phyloP scores from a whole-genome alignment of 2,329 filamentous ascomycete species.

The Gaeumannomyces sp. region DNA sequence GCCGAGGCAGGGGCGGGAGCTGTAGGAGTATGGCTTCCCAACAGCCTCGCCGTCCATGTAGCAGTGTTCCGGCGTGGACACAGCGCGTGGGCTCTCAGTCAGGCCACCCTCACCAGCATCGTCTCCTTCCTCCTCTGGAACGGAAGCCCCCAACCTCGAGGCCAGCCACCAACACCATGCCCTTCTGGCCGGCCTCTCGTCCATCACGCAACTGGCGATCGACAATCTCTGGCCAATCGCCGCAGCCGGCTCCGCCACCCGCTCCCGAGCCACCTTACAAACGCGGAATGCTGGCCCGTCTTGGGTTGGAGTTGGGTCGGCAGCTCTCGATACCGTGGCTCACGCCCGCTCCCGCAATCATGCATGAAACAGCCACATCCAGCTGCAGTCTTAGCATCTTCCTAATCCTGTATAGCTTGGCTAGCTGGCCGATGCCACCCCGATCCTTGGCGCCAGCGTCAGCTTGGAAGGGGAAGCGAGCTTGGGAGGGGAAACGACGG shows the following conservation, averaged over 20 bases:
- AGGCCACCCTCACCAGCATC: background rate
- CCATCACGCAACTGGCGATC: background rate
- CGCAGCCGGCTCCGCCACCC: background rate
- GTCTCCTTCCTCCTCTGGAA: background rate
- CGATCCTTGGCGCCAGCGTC: background rate
- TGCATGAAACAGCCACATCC: background rate
- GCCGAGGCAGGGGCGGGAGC: too few relatives aligned
- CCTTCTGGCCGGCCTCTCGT: background rate
- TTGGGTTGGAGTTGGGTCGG: background rate
- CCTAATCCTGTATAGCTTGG: constrained; percentile 2
- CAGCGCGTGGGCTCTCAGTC: too few relatives aligned
- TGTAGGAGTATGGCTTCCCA: too few relatives aligned
- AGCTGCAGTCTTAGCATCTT: constrained; percentile 6
- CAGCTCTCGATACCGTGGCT: background rate
- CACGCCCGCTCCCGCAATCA: background rate
- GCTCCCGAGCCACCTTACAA: background rate
- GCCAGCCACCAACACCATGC: too few relatives aligned
- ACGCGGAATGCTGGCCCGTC: background rate
- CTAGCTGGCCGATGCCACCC: background rate
- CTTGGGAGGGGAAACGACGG: too few relatives aligned
- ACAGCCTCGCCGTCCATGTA: too few relatives aligned
- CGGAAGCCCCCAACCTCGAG: too few relatives aligned
- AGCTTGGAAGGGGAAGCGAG: background rate
- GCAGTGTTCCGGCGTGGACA: too few relatives aligned
- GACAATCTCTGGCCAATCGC: background rate